Evolutionary conservation across 2,329 filamentous ascomycete species (phyloP).

Genomic region (Fusarium guadeloupense): DNA sequence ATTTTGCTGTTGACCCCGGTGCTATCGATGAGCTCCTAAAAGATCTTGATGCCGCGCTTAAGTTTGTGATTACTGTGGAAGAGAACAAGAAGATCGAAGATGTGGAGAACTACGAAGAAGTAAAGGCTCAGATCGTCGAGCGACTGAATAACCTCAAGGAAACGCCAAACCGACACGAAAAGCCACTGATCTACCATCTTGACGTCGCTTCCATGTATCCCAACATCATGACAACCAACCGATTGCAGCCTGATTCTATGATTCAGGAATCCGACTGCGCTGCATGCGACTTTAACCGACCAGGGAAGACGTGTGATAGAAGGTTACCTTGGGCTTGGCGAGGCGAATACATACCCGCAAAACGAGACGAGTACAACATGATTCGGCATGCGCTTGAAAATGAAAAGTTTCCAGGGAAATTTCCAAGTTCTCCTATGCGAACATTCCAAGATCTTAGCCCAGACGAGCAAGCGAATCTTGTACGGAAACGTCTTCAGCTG

Average conservation of each 20-base stretch:
- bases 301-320: constrained; percentile 95
- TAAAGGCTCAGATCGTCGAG: constrained; percentile 82
- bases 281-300: constrained; percentile 97
- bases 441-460: constrained; percentile 81
- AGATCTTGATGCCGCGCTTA: constrained; percentile 88
- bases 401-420: constrained; percentile 87
- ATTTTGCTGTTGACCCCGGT: constrained; percentile 87
- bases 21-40: constrained; percentile 89
- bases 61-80: constrained; percentile 86
- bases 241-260: constrained; percentile 98
- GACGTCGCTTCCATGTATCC: constrained; percentile 99
- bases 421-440: constrained; percentile 73
- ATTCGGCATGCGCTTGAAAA: constrained; percentile 91
- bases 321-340: constrained; percentile 97
- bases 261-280: constrained; percentile 95
- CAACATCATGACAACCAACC: constrained; percentile 99
- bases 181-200: constrained; percentile 94
- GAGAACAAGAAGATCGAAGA: constrained; percentile 85
- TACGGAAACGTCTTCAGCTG: constrained; percentile 87
- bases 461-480: constrained; percentile 82
- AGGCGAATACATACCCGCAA: constrained; percentile 95
- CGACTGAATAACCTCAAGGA: constrained; percentile 77
- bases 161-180: constrained; percentile 84
- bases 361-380: constrained; percentile 99
- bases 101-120: constrained; percentile 81